phyloP scores from a whole-genome alignment of 768 basidiomycete species.

The Aureoboletus auriporus region DNA sequence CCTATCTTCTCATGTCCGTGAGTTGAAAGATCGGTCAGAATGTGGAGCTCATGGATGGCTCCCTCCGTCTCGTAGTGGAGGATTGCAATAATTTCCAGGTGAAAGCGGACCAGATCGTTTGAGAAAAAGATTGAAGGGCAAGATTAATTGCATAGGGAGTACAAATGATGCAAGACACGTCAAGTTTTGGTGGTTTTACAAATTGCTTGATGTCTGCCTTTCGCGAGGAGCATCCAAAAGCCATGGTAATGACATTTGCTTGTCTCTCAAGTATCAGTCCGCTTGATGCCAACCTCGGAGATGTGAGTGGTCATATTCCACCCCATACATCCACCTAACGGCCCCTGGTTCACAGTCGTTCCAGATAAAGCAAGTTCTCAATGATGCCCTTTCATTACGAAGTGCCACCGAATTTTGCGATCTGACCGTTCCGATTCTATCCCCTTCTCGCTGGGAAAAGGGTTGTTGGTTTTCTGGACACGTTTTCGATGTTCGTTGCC shows the following conservation, averaged over 20 bases:
- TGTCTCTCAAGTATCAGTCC: slow-evolving; percentile 48
- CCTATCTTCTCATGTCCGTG: not conserved
- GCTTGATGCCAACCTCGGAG: slow-evolving; percentile 30
- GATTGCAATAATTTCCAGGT: slow-evolving; percentile 77
- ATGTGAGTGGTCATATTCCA: slow-evolving; percentile 37
- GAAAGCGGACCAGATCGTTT: not conserved
- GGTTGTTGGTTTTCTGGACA: slow-evolving; percentile 23
- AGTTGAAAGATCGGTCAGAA: slow-evolving; percentile 38
- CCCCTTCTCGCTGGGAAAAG: slow-evolving; percentile 41
- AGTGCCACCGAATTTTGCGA: slow-evolving; percentile 46
- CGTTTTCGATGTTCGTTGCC: slow-evolving; percentile 16
- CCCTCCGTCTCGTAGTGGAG: slow-evolving; percentile 64
- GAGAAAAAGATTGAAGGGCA: not conserved
- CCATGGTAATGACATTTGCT: slow-evolving; percentile 54
- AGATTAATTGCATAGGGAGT: slow-evolving; percentile 47
- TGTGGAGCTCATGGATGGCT: slow-evolving; percentile 62
- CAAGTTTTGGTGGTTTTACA: slow-evolving; percentile 64
- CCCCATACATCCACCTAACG: slow-evolving; percentile 1
- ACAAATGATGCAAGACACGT: slow-evolving; percentile 61
- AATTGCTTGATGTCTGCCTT: slow-evolving; percentile 53
- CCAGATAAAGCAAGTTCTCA: slow-evolving; percentile 44
- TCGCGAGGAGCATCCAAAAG: slow-evolving; percentile 65
- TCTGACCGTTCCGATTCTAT: slow-evolving; percentile 48
- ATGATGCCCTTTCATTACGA: slow-evolving; percentile 60
- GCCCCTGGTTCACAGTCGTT: slow-evolving; percentile 25